A percentile compares a stretch with the other conserved stretches of the same genome.
phyloP scores from a whole-genome alignment of 202 grass and related monocot genomes.

The Brachypodium distachyon region DNA sequence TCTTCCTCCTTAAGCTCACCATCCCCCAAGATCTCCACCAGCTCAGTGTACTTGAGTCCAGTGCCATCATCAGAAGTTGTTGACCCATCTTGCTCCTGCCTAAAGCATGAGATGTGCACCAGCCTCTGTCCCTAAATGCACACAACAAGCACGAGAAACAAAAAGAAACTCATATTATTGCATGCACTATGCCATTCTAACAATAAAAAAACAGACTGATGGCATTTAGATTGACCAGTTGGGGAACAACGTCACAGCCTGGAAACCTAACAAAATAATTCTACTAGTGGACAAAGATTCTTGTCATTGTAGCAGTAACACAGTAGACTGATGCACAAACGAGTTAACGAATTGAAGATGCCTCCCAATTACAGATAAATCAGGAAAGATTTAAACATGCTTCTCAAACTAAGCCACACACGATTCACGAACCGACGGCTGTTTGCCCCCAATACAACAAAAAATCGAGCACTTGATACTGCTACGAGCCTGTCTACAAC shows the following conservation, averaged over 20 bases:
- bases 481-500: background rate
- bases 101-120: slow-evolving; percentile 45
- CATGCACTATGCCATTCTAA: background rate
- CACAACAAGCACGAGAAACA: background rate
- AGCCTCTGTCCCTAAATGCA: slow-evolving; percentile 38
- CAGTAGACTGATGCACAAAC: background rate
- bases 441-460: background rate
- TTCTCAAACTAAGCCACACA: background rate
- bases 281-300: too few relatives aligned
- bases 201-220: background rate
- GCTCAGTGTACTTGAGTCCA: slow-evolving; percentile 10
- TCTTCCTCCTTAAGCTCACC: slow-evolving; percentile 14
- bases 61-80: slow-evolving; percentile 12
- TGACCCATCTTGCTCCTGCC: slow-evolving; percentile 42
- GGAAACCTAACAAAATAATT: background rate
- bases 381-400: background rate
- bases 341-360: background rate
- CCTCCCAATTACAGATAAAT: background rate
- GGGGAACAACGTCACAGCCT: background rate
- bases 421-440: background rate
- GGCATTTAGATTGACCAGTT: background rate
- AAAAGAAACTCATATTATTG: background rate
- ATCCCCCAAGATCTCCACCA: background rate
- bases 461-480: background rate
- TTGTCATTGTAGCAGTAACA: too few relatives aligned